Evolutionary conservation across 768 basidiomycete species (phyloP).

Genomic region (Sistotremastrum suecicum): DNA sequence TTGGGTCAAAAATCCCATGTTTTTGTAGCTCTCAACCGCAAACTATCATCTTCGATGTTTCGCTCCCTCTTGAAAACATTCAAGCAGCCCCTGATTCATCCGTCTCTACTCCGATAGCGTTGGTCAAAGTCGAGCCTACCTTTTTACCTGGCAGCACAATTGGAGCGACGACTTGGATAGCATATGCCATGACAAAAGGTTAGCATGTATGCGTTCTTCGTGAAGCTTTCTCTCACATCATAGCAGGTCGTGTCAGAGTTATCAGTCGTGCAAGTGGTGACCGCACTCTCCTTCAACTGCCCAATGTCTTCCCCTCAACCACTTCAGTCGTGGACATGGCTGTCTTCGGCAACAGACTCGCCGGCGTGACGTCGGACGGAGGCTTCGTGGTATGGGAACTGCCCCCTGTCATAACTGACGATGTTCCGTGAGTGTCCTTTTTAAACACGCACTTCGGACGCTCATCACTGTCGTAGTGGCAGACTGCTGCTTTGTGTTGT

Average conservation of each 20-base stretch:
- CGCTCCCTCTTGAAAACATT: conserved; percentile 56
- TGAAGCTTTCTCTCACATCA: not conserved
- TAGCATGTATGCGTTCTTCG: conserved; percentile 1
- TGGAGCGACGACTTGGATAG: conserved; percentile 85
- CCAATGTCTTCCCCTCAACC: conserved; percentile 39
- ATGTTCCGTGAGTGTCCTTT: conserved; percentile 53
- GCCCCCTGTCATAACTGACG: conserved; percentile 71
- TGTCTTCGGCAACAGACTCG: conserved; percentile 66
- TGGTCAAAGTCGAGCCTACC: conserved; percentile 73
- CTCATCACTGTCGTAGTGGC: conserved; percentile 29
- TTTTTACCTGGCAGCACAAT: conserved; percentile 82
- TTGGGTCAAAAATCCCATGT: not conserved
- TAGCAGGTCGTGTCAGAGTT: conserved; percentile 63
- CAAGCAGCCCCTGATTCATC: conserved; percentile 64
- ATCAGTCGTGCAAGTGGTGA: conserved; percentile 83
- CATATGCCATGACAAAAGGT: conserved; percentile 86
- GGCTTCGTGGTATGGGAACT: conserved; percentile 85
- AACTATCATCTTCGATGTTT: conserved; percentile 61
- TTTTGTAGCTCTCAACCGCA: conserved; percentile 42
- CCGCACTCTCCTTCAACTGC: conserved; percentile 71
- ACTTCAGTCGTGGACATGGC: conserved; percentile 78
- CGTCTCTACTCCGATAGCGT: conserved; percentile 81
- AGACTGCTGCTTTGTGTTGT: conserved; percentile 53
- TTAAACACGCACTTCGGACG: conserved; percentile 1
- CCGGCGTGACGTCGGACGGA: conserved; percentile 78